A percentile compares a stretch with the other conserved stretches of the same genome.
Evolutionary conservation across 2,329 filamentous ascomycete genomes (phyloP).

Genomic region (Cladorrhinum sp.): DNA sequence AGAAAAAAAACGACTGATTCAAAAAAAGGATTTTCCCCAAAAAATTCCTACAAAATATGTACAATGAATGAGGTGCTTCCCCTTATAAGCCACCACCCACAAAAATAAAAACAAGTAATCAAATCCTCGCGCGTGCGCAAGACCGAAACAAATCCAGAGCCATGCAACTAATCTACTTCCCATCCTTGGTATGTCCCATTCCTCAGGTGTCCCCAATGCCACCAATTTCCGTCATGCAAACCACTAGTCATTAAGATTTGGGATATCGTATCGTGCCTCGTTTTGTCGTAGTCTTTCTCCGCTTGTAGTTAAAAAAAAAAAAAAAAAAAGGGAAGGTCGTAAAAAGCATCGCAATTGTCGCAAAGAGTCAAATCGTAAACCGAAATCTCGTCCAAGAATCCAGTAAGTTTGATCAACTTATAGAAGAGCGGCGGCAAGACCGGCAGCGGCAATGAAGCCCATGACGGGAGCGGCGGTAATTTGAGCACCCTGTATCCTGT

Average conservation of each 20-base stretch:
- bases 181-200: background rate
- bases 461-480: constrained; percentile 43
- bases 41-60: background rate
- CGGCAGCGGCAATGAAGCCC: constrained; percentile 48
- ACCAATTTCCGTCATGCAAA: constrained; percentile 15
- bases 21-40: background rate
- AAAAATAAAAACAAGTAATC: background rate
- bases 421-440: constrained; percentile 47
- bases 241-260: constrained; percentile 26
- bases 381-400: constrained; percentile 4
- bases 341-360: constrained; percentile 16
- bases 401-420: constrained; percentile 33
- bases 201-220: background rate
- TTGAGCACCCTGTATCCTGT: constrained; percentile 33
- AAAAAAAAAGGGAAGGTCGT: constrained; percentile 13
- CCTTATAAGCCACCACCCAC: background rate
- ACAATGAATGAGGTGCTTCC: background rate
- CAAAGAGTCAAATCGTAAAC: constrained; percentile 18
- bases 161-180: background rate
- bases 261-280: constrained; percentile 16
- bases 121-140: background rate
- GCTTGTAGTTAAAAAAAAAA: background rate
- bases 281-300: constrained; percentile 11
- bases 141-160: background rate
- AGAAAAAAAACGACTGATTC: background rate